Evolutionary conservation across 805 yeast genomes (phyloP).

Genomic region (Suhomyces pyralidae): DNA sequence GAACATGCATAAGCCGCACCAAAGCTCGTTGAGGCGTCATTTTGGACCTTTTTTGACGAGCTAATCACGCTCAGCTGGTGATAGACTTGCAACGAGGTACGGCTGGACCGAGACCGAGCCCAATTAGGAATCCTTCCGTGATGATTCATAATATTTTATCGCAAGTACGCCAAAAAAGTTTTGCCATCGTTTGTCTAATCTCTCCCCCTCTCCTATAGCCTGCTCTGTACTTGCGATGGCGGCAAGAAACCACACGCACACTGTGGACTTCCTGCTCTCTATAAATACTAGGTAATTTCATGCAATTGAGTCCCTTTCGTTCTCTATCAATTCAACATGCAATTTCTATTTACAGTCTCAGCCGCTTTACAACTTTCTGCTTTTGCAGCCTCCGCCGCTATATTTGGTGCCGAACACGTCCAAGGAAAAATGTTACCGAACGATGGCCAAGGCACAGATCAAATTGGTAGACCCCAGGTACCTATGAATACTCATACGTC

Average conservation of each 20-base stretch:
- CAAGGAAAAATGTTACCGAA: neutral
- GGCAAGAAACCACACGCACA: neutral
- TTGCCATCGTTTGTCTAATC: neutral
- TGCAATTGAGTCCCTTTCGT: neutral
- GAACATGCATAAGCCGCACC: neutral
- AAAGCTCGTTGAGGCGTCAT: neutral
- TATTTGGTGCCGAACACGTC: neutral
- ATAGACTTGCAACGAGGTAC: neutral
- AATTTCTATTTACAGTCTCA: neutral
- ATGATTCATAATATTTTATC: neutral
- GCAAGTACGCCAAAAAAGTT: neutral
- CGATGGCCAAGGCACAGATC: neutral
- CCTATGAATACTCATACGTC: neutral
- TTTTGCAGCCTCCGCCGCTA: neutral
- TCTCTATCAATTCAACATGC: neutral
- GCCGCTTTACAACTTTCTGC: conserved; percentile 1
- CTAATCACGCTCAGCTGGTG: neutral
- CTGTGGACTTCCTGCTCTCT: neutral
- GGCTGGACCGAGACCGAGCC: neutral
- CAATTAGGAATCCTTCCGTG: neutral
- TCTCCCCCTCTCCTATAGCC: neutral
- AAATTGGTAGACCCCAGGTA: neutral
- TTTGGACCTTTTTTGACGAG: neutral
- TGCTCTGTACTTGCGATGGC: neutral
- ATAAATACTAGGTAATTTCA: neutral